Percentiles rank a stretch among this genome's conserved stretches.
Conservation (phyloP, 805 yeast genomes). For the Pichia nanzhaoensis region DNA sequence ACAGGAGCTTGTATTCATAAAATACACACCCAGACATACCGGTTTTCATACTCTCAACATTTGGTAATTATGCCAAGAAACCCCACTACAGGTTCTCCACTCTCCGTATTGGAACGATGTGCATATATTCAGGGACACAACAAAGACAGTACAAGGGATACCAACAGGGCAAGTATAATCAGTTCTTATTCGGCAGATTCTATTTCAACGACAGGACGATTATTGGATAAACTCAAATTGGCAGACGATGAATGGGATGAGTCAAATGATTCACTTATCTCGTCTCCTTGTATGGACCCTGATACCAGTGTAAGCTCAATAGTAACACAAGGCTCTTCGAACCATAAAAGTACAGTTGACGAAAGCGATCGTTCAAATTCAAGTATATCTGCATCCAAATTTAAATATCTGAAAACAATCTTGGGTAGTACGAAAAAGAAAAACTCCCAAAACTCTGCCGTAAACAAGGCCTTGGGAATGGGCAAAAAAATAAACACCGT, state of each 20-base stretch:
- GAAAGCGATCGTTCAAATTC: background rate
- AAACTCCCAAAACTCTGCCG: conserved; percentile 15
- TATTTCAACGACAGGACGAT: conserved; percentile 25
- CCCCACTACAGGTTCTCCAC: conserved; percentile 8
- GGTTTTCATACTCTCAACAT: too few relatives aligned
- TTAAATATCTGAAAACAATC: conserved; percentile 27
- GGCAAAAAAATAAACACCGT: conserved; percentile 22
- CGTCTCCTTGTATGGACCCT: background rate
- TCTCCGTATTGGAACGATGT: conserved; percentile 6
- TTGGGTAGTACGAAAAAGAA: conserved; percentile 14
- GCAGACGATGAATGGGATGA: conserved; percentile 27
- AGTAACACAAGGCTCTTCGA: background rate
- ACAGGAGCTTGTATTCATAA: too few relatives aligned
- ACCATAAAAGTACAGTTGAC: background rate
- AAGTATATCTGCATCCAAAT: conserved; percentile 23
- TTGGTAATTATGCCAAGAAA: background rate
- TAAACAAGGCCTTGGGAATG: conserved; percentile 20
- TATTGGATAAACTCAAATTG: conserved; percentile 28
- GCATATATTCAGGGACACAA: background rate
- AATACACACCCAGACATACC: too few relatives aligned
- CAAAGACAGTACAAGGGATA: background rate
- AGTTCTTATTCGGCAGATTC: conserved; percentile 7
- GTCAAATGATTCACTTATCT: conserved; percentile 1
- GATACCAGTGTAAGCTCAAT: conserved; percentile 5
- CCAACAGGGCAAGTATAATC: background rate